Evolutionary conservation across 305 asterid genomes (phyloP), one percentile per base, ranked within the genome.

Genomic region (Solanum hybrid): DNA sequence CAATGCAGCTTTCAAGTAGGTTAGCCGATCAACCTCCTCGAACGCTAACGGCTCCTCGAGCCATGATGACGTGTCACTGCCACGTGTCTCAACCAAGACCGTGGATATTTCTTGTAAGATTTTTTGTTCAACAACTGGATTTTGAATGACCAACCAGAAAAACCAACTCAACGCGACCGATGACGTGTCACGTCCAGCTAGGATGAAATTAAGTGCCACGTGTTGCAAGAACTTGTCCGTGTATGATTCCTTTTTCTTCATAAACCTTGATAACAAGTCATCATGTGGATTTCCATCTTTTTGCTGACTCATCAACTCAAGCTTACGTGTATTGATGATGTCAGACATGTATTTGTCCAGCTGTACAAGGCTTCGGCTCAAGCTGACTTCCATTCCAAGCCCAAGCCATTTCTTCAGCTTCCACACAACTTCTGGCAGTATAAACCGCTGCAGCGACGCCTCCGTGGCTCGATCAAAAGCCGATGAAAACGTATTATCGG

Each of bases 101-200:
- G 93, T 46, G 89, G 95, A 95, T n/a, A 97, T 91, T 95, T 97
- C 98, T 3, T 32, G 79, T 3, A 96, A 88, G 78, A 96, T 94
- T 64, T 94, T 92, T 11, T 89, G 91, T 88, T 97, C 98, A 42
- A 94, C 95, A 69, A 89, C 86, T 9, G 98, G 98, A 35, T 96
- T 94, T 69, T 96, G 96, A 34, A 92, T 94, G 89, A 95, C 89
- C 85, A 93, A 92, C 98, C 98, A 97, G 92, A 97, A 97, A 93
- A 96, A 97, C 99, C 99, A 97, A 92, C 98, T 94, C 76, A 97
- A 93, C 4, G 99, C 99, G 1, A 93, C 99, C 1, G 99, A 96
- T 32, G 99, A 97, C 56, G 99, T 97, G 95, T 97, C 99, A 1
- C 99, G 94, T 51, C 99, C 99, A 36, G 98, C 99, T 90, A 97